A percentile compares a stretch with the other conserved stretches of the same genome.
These are phyloP conservation scores for Austroboletus novae-zelandiae DNA, from an alignment of 1,284 basidiomycete genomes.

Conservation along the genomic window DNA sequence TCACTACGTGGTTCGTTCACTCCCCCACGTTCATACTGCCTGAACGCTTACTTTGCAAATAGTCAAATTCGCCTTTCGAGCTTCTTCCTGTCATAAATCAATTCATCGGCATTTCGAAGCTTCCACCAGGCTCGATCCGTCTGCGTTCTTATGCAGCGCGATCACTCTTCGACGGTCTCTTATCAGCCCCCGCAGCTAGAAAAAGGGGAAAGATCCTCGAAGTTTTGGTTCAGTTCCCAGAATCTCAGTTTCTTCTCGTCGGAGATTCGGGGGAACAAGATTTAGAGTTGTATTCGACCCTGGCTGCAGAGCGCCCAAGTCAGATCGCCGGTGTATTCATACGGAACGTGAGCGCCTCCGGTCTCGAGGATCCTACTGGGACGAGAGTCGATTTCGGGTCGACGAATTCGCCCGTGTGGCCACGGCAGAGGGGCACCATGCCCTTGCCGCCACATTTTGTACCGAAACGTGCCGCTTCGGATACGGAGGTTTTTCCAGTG, in stretches of 20 bases:
- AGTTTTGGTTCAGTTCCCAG: slow-evolving; percentile 73
- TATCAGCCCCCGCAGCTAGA: slow-evolving; percentile 71
- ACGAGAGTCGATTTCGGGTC: slow-evolving; percentile 29
- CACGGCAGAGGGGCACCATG: slow-evolving; percentile 4
- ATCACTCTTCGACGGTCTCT: slow-evolving; percentile 74
- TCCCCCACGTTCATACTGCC: background rate
- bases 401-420: slow-evolving; percentile 18
- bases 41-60: slow-evolving; percentile 22
- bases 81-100: slow-evolving; percentile 78
- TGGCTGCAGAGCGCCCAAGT: slow-evolving; percentile 65
- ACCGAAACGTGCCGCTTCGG: slow-evolving; percentile 28
- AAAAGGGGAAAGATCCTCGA: slow-evolving; percentile 80
- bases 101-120: slow-evolving; percentile 69
- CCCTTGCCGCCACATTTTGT: slow-evolving; percentile 6
- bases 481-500: slow-evolving; percentile 14
- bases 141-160: slow-evolving; percentile 67
- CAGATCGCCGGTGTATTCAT: slow-evolving; percentile 77
- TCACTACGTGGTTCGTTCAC: slow-evolving; percentile 76
- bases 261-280: slow-evolving; percentile 91
- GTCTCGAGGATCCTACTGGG: slow-evolving; percentile 61
- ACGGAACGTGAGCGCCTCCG: slow-evolving; percentile 56
- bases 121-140: slow-evolving; percentile 32
- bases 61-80: slow-evolving; percentile 90
- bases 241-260: slow-evolving; percentile 76
- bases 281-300: slow-evolving; percentile 74